These are phyloP conservation scores for Solanum neorickii DNA, from an alignment of 257 asterid genomes.

Conservation along the genomic window DNA sequence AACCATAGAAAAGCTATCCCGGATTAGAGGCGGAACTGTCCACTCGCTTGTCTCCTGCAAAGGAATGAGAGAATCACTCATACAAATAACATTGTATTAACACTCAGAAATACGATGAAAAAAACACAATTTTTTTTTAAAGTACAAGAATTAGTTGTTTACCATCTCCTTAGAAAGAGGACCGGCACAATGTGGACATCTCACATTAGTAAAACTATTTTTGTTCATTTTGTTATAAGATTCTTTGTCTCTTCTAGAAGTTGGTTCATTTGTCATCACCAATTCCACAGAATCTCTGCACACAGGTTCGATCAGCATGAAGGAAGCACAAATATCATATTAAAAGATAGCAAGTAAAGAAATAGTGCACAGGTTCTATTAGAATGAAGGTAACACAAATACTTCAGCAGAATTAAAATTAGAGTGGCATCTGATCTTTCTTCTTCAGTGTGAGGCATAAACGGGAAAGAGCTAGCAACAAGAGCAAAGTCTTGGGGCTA, in stretches of 20 bases:
- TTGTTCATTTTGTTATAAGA: background rate
- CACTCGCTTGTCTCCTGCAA: slow-evolving; percentile 75
- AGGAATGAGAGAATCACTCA: background rate
- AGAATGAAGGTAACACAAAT: background rate
- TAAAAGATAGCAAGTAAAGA: background rate
- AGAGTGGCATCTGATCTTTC: background rate
- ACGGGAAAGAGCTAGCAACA: too few species aligned
- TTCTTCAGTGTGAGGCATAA: too few species aligned
- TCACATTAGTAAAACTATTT: background rate
- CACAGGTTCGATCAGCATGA: background rate
- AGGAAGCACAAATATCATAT: background rate
- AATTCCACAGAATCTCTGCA: background rate
- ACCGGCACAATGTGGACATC: slow-evolving; percentile 76
- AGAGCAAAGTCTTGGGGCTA: too few species aligned
- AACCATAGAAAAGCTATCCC: slow-evolving; percentile 94
- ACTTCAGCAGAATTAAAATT: background rate
- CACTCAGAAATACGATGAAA: background rate
- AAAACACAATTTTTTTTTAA: too few species aligned
- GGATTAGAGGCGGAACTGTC: slow-evolving; percentile 69
- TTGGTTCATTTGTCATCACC: background rate
- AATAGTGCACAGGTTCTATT: background rate
- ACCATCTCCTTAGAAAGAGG: slow-evolving; percentile 82
- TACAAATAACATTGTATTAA: background rate
- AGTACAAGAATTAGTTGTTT: background rate
- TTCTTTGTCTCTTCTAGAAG: background rate